Evolutionary conservation across 2,329 filamentous ascomycete species (phyloP), one percentile per base, ranked within the genome.

Genomic region (Zymoseptoria pseudotritici): DNA sequence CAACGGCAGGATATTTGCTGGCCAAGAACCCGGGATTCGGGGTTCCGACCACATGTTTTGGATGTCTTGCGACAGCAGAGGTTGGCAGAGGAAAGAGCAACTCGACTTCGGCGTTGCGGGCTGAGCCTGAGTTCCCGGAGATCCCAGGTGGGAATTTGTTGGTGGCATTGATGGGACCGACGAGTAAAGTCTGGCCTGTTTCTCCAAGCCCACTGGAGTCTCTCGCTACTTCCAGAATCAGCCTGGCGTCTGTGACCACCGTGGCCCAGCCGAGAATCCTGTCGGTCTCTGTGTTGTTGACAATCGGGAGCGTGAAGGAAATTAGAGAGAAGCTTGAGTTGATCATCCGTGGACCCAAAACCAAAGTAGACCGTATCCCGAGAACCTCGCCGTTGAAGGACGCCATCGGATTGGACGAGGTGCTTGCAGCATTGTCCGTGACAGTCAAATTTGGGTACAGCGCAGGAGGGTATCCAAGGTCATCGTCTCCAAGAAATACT

Each of bases 251-350:
- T 58, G 89, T 82, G n/a, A 96, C 79, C 2, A 93, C 77, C 1
- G 91, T 96, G 77, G 96, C 83, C 78, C 91, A 96, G 1, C 90
- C 92, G 4, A 96, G 79, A 0, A 93, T 83, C 63, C 88, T 85
- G 3, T 76, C 77, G 50, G 75, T 72, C 2, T 82, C 81, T 1
- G 80, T 79, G 65, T 86, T 88, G 70, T 88, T 86, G 61, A 89
- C 82, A 57, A 97, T 84, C 0, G 91, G 90, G 17, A 93, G 76
- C 0, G 91, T 96, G 60, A 96, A 78, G 2, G 91, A 96, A 11
- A 96, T 72, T 10, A 97, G 77, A 21, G 89, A 89, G 64, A 88
- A 89, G 0, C 85, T 84, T 52, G 83, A 77, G 71, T 95, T 94
- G 63, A 94, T 75, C 22, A 83, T 78, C 59, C 90, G 79, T 0